Conservation (phyloP, 2,329 filamentous ascomycete species). For the Ustulina deusta region DNA sequence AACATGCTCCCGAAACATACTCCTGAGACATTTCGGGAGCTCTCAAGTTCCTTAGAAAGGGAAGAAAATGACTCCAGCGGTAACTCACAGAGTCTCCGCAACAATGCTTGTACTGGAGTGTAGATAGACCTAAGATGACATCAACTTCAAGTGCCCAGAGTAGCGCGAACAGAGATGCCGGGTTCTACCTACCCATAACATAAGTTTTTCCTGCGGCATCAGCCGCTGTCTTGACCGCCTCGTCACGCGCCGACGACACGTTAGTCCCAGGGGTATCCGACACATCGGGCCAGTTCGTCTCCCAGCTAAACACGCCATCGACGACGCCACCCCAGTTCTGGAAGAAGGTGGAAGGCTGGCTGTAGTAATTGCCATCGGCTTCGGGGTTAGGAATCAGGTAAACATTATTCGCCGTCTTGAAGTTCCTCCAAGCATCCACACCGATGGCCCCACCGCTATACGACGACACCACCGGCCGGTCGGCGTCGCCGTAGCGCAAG, state of each 20-base stretch:
- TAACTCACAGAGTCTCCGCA: conserved; percentile 48
- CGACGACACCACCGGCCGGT: conserved; percentile 50
- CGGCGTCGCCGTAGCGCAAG: conserved; percentile 46
- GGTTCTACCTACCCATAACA: conserved; percentile 50
- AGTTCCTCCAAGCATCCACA: conserved; percentile 47
- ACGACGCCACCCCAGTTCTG: conserved; percentile 49
- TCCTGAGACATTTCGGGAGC: too few relatives aligned
- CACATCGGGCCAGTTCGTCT: conserved; percentile 52
- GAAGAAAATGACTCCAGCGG: too few relatives aligned
- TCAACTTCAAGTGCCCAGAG: conserved; percentile 19
- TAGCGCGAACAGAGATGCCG: not conserved
- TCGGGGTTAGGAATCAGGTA: conserved; percentile 54
- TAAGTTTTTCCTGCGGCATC: conserved; percentile 50
- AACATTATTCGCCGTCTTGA: conserved; percentile 46
- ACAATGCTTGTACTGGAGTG: conserved; percentile 52
- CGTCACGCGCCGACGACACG: conserved; percentile 45
- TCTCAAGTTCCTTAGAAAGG: too few relatives aligned
- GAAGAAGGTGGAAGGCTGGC: conserved; percentile 46
- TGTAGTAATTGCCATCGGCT: conserved; percentile 50
- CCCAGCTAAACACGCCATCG: conserved; percentile 55
- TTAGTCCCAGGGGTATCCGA: conserved; percentile 44
- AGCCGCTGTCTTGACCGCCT: conserved; percentile 43
- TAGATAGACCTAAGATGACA: conserved; percentile 44
- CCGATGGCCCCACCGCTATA: conserved; percentile 46
- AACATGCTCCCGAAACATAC: too few relatives aligned